Evolutionary conservation across 139 green algal species (phyloP).

Genomic region (Chlorella sorokiniana): DNA sequence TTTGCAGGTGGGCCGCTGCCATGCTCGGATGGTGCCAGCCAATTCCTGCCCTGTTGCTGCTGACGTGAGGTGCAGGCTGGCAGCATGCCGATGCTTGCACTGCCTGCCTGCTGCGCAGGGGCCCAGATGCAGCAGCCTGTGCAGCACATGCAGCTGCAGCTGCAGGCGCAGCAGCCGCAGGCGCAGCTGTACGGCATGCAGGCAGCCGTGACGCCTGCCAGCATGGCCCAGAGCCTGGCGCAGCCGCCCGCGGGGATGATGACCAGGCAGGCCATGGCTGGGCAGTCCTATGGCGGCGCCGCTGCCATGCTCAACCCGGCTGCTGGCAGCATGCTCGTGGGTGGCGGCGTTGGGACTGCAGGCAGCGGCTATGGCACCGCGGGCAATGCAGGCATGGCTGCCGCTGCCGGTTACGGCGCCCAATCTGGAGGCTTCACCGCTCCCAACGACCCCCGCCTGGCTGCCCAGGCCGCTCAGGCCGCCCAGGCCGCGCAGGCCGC

Average conservation of each 20-base stretch:
- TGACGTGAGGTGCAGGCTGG: too few species aligned
- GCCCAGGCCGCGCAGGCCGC: background rate
- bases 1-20: too few species aligned
- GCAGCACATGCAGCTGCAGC: background rate
- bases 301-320: background rate
- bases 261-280: background rate
- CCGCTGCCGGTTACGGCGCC: background rate
- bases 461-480: background rate
- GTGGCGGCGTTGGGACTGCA: background rate
- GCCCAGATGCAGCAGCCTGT: too few species aligned
- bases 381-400: too few species aligned
- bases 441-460: background rate
- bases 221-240: background rate
- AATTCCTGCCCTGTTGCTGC: too few species aligned
- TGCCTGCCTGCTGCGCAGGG: too few species aligned
- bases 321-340: background rate
- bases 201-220: background rate
- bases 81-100: too few species aligned
- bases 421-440: background rate
- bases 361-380: conserved; percentile 2
- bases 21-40: too few species aligned
- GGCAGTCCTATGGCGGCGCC: background rate
- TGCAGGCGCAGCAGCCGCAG: background rate
- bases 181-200: background rate
- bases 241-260: background rate